phyloP scores from a whole-genome alignment of 129 eudicot genomes.

The Apium graveolens region DNA sequence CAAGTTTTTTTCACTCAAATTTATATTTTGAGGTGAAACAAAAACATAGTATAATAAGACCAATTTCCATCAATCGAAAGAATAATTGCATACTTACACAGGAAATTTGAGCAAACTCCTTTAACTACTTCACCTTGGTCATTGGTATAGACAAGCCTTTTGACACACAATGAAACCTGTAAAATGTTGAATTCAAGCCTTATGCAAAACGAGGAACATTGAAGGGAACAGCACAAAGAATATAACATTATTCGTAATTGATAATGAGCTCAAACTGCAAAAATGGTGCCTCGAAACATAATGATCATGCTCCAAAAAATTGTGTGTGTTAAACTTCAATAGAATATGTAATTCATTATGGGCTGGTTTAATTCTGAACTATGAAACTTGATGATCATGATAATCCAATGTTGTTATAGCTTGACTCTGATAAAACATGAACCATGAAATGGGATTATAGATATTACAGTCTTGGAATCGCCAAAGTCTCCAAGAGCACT shows the following conservation, averaged over 20 bases:
- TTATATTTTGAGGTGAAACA: no score
- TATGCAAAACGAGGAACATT: no score
- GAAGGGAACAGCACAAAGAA: not conserved
- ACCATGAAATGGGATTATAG: not conserved
- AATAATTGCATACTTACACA: slow-evolving; percentile 51
- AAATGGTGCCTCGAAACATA: not conserved
- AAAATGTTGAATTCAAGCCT: not conserved
- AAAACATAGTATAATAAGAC: not conserved
- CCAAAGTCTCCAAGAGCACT: slow-evolving; percentile 98
- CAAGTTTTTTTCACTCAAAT: no score
- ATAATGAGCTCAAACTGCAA: not conserved
- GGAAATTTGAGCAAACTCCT: slow-evolving; percentile 97
- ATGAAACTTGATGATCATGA: no score
- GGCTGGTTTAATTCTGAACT: not conserved
- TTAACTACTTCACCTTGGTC: slow-evolving; percentile 78
- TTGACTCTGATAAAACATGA: not conserved
- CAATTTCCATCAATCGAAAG: not conserved
- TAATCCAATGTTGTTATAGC: not conserved
- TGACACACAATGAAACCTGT: slow-evolving; percentile 93
- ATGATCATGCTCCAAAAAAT: not conserved
- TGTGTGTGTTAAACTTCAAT: not conserved
- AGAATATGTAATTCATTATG: not conserved
- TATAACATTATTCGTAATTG: not conserved
- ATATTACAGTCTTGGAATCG: slow-evolving; percentile 78
- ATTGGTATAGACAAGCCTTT: slow-evolving; percentile 89